A percentile compares a stretch with the other conserved stretches of the same genome.
Evolutionary conservation across 106 monocot species (phyloP).

Genomic region (Dioscorea alata): DNA sequence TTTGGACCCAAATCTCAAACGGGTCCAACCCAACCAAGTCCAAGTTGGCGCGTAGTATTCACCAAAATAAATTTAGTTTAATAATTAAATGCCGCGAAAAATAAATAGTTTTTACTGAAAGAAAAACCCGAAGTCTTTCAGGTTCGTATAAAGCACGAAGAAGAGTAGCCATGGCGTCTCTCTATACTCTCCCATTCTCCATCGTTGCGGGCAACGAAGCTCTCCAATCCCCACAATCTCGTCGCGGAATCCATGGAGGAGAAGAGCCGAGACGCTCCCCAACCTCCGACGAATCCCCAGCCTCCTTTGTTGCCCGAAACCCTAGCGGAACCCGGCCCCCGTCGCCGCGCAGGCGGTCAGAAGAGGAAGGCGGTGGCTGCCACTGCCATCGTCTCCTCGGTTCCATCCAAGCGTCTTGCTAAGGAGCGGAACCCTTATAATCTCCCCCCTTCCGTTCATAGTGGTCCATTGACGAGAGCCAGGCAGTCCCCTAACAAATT

Average conservation of each 20-base stretch:
- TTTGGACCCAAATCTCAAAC: too few relatives aligned
- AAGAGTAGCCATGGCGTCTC: too few relatives aligned
- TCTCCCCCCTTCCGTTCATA: conserved; percentile 34
- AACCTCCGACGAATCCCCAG: conserved; percentile 2
- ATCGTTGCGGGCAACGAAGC: not conserved
- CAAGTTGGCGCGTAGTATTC: too few relatives aligned
- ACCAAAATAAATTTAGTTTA: too few relatives aligned
- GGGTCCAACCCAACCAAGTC: too few relatives aligned
- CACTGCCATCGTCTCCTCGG: conserved; percentile 13
- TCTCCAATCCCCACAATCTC: not conserved
- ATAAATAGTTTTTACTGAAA: too few relatives aligned
- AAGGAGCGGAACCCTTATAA: conserved; percentile 59
- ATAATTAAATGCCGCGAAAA: too few relatives aligned
- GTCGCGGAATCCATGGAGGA: conserved; percentile 13
- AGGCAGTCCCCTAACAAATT: conserved; percentile 69
- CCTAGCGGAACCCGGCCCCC: conserved; percentile 26
- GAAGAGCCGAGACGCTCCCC: conserved; percentile 7
- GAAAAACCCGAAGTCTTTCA: too few relatives aligned
- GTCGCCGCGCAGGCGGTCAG: conserved; percentile 30
- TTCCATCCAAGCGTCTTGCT: conserved; percentile 53
- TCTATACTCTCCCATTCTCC: too few relatives aligned
- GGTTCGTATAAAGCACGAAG: too few relatives aligned
- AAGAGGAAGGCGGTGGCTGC: conserved; percentile 42
- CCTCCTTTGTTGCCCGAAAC: conserved; percentile 18
- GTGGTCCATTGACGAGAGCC: conserved; percentile 69